Base-by-base conservation (phyloP, 2,329 filamentous ascomycete species). In the Colletotrichum shisoi region DNA sequence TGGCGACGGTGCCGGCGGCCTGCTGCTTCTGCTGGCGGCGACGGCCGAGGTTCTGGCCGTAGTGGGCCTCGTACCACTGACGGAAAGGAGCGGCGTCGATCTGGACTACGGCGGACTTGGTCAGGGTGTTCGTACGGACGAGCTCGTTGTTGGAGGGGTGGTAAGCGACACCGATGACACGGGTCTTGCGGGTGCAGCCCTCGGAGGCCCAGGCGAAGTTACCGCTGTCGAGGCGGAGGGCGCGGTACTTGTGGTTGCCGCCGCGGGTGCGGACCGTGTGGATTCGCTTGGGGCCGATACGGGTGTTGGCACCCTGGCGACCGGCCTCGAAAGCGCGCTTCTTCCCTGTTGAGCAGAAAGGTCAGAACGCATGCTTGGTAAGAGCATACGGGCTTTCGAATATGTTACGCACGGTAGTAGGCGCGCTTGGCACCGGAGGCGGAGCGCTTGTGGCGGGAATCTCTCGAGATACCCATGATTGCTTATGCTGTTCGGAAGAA, bases 141-240 rank as follows among this genome's bases (percentile, higher is more conserved):
- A 99, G 89, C 87, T 99, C 95, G 93, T 99, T 99, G 94, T 99
- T 99, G 82, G 94, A 97, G 72, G 95, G 96, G 86, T 99, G 96
- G 92, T 93, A 99, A 81, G 90, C 91, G 85, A 99, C 96, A 79
- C 87, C 93, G 82, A 99, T 97, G 82, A 99, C 92, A 87, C 96
- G 95, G 84, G 92, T 93, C 91, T 99, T 99, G 90, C 95, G 94
- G 84, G 94, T 92, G 84, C 93, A 87, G 79, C 94, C 94, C 89
- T 99, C 95, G 74, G 93, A 97, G 79, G 92, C 94, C 95, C 95
- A 99, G 78, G 94, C 94, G 85, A 98, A 99, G 91, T 99, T 99
- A 82, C 95, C 95, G 74, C 93, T 90, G 82, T 99, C 95, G 85
- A 99, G 92, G 85, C 95, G 95, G 75, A 99, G 94, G 76, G 91